Evolutionary conservation across 306 rosid species (phyloP).

Genomic region (Lathyrus oleraceus): DNA sequence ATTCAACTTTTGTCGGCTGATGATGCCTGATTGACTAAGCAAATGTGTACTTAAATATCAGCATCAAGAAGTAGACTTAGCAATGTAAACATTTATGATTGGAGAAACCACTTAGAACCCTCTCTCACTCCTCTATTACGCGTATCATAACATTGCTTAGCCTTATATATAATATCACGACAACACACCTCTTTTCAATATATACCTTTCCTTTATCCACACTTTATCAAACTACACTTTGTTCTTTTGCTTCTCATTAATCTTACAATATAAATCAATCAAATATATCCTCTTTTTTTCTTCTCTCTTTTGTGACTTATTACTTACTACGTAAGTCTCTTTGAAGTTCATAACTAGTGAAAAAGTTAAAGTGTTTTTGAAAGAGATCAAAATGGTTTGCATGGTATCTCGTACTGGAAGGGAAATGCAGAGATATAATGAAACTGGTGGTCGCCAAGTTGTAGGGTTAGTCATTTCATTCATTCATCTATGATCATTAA

Average conservation of each 20-base stretch:
- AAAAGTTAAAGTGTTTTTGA: too few relatives aligned
- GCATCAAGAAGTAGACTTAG: conserved; percentile 10
- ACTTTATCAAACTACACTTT: neutral
- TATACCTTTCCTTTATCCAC: neutral
- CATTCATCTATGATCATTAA: too few relatives aligned
- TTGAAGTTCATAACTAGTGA: neutral
- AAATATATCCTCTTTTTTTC: neutral
- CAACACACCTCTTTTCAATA: neutral
- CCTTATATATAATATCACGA: neutral
- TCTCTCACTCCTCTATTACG: neutral
- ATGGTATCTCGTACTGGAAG: conserved; percentile 85
- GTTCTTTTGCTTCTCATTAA: neutral
- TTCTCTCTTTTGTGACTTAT: neutral
- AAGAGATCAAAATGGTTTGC: conserved; percentile 49
- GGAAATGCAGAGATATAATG: conserved; percentile 73
- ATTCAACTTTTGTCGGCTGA: neutral
- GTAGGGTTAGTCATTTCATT: conserved; percentile 62
- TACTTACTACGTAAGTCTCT: neutral
- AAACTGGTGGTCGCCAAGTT: conserved; percentile 83
- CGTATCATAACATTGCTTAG: neutral
- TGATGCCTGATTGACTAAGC: neutral
- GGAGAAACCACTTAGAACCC: neutral
- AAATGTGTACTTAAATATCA: neutral
- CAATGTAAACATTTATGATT: neutral
- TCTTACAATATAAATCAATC: neutral